These are phyloP conservation scores for Paraconiothyrium sp. DNA, from an alignment of 2,329 filamentous ascomycete species.

Conservation along the genomic window DNA sequence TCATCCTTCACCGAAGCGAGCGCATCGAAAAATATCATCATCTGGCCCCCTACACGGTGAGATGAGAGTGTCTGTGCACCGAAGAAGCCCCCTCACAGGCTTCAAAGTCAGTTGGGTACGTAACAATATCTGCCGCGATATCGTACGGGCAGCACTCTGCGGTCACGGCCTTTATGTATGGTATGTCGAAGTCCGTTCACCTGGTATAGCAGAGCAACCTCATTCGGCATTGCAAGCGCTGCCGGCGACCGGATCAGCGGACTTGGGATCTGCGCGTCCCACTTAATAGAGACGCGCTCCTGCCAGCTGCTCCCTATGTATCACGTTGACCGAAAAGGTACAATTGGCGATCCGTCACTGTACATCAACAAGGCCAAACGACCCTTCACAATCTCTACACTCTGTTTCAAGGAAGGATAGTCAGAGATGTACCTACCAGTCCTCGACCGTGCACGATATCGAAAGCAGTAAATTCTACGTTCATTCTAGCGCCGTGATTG, in stretches of 20 bases:
- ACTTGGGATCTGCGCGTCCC: constrained; percentile 2
- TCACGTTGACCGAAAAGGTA: not conserved
- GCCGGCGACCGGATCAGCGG: not conserved
- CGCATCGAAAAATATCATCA: not conserved
- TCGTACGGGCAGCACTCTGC: not conserved
- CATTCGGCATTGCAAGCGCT: not conserved
- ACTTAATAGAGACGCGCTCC: constrained; percentile 1
- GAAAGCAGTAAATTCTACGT: not conserved
- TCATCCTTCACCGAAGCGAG: constrained; percentile 8
- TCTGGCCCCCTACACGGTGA: not conserved
- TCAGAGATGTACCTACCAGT: not conserved
- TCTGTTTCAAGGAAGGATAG: not conserved
- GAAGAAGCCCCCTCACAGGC: not conserved
- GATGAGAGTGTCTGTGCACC: constrained; percentile 1
- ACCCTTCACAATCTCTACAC: not conserved
- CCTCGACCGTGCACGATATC: not conserved
- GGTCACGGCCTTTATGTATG: not conserved
- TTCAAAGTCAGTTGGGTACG: constrained; percentile 6
- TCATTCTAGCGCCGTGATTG: not conserved
- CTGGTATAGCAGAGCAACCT: not conserved
- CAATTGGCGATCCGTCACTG: not conserved
- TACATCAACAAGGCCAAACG: not conserved
- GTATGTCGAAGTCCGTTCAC: not conserved
- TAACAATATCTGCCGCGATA: constrained; percentile 2
- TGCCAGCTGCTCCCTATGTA: not conserved